Conservation (phyloP, 352 stramenopile species). For the Phytophthora tentaculata region DNA sequence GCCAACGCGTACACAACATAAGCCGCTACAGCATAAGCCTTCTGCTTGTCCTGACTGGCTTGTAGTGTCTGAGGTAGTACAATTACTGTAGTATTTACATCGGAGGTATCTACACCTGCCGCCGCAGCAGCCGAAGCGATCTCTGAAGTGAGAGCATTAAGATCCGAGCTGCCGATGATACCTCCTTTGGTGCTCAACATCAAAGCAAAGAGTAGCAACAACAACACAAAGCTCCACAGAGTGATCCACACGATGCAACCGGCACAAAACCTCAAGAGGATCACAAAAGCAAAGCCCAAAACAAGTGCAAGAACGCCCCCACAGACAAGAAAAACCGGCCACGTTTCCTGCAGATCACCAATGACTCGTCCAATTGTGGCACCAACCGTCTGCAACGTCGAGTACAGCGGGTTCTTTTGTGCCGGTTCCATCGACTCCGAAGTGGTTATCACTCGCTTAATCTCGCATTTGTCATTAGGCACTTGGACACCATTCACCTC, state of each 20-base stretch:
- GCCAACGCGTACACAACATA: conserved; percentile 70
- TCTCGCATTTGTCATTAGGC: conserved; percentile 76
- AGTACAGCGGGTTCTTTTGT: conserved; percentile 78
- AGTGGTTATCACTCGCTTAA: conserved; percentile 68
- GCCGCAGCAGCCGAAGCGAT: conserved; percentile 47
- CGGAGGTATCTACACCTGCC: conserved; percentile 41
- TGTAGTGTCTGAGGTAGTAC: conserved; percentile 60
- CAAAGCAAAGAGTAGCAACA: conserved; percentile 73
- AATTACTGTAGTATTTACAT: conserved; percentile 26
- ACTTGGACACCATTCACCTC: conserved; percentile 48
- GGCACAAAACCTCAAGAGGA: conserved; percentile 76
- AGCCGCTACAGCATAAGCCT: conserved; percentile 63
- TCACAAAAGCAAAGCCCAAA: conserved; percentile 70
- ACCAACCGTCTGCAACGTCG: conserved; percentile 60
- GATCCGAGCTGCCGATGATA: conserved; percentile 58
- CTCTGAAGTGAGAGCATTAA: conserved; percentile 48
- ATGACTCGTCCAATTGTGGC: conserved; percentile 65
- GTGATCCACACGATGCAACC: conserved; percentile 78
- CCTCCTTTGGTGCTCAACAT: conserved; percentile 80
- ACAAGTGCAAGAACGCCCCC: conserved; percentile 55
- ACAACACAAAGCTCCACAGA: conserved; percentile 69
- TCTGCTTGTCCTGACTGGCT: conserved; percentile 61
- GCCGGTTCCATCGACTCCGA: conserved; percentile 61
- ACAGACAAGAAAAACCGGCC: conserved; percentile 54
- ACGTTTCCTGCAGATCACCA: conserved; percentile 72